A percentile compares a stretch with the other conserved stretches of the same genome.
Conservation (phyloP, 257 asterid species). For the Dorcoceras hygrometricum region DNA sequence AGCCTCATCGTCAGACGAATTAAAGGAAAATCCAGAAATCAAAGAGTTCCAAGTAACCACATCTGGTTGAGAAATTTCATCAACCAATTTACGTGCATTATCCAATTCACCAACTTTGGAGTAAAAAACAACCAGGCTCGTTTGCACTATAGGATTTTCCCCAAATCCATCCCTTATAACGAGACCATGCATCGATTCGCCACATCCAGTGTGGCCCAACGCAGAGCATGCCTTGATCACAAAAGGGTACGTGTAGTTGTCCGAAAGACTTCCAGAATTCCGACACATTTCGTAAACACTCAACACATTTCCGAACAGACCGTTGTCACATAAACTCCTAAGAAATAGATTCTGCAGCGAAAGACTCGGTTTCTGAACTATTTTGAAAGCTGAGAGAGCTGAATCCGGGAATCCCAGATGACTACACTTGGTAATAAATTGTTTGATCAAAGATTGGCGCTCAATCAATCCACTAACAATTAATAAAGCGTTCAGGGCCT, state of each 20-base stretch:
- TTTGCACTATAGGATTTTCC: conserved; percentile 47
- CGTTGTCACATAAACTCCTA: conserved; percentile 40
- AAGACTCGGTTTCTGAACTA: conserved; percentile 29
- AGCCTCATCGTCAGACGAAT: conserved; percentile 40
- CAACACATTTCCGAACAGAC: conserved; percentile 39
- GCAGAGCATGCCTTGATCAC: conserved; percentile 61
- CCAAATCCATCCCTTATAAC: conserved; percentile 46
- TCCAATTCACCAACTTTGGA: conserved; percentile 37
- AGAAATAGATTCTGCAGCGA: conserved; percentile 45
- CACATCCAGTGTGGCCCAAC: conserved; percentile 33
- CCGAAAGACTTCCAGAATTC: conserved; percentile 40
- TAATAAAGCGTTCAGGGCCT: conserved; percentile 40
- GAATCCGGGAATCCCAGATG: conserved; percentile 43
- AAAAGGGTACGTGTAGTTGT: conserved; percentile 61
- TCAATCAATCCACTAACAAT: conserved; percentile 37
- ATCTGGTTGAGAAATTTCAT: conserved; percentile 54
- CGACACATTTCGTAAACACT: conserved; percentile 37
- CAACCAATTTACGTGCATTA: conserved; percentile 47
- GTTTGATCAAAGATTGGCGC: conserved; percentile 24
- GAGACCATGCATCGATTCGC: conserved; percentile 38
- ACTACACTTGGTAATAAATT: conserved; percentile 44
- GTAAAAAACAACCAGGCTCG: conserved; percentile 48
- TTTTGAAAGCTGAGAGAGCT: conserved; percentile 38
- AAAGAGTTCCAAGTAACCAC: conserved; percentile 61
- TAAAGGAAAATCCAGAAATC: conserved; percentile 57